These are phyloP conservation scores for Didymellaceae sp. DNA, from an alignment of 2,329 filamentous ascomycete genomes.

Conservation along the genomic window DNA sequence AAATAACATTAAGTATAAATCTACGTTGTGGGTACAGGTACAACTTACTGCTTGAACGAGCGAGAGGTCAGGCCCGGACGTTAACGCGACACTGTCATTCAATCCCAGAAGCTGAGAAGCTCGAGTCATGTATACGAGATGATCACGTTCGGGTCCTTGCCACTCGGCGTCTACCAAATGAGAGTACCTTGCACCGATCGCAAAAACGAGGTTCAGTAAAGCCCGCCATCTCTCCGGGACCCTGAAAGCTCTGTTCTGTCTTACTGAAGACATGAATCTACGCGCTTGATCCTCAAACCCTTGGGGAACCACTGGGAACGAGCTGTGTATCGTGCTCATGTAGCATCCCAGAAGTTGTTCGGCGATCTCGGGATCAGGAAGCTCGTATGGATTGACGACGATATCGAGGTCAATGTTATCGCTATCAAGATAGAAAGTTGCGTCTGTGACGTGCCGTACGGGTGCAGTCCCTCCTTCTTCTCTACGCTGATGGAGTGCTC, in stretches of 20 bases:
- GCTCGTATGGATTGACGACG: constrained; percentile 34
- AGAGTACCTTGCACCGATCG: constrained; percentile 50
- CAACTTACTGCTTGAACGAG: constrained; percentile 47
- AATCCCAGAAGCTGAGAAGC: constrained; percentile 34
- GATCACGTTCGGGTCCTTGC: constrained; percentile 42
- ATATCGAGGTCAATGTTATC: constrained; percentile 36
- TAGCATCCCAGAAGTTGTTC: constrained; percentile 46
- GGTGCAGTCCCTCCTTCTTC: constrained; percentile 9
- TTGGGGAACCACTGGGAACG: constrained; percentile 36
- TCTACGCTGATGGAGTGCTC: constrained; percentile 30
- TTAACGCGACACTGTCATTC: constrained; percentile 26
- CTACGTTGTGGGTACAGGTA: background rate
- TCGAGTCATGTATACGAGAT: constrained; percentile 48
- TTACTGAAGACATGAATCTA: constrained; percentile 21
- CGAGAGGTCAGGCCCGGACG: constrained; percentile 43
- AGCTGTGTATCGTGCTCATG: constrained; percentile 45
- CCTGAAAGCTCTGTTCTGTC: constrained; percentile 12
- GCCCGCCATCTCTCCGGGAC: constrained; percentile 43
- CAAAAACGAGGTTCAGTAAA: constrained; percentile 51
- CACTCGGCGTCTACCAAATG: constrained; percentile 40
- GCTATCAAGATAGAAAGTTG: constrained; percentile 46
- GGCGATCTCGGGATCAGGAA: constrained; percentile 42
- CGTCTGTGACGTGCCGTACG: constrained; percentile 29
- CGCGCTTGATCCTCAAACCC: constrained; percentile 32
- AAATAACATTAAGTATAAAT: constrained; percentile 16